A percentile compares a stretch with the other conserved stretches of the same genome.
These are phyloP conservation scores for Paecilomyces sp. DNA, from an alignment of 2,329 filamentous ascomycete genomes.

Conservation along the genomic window DNA sequence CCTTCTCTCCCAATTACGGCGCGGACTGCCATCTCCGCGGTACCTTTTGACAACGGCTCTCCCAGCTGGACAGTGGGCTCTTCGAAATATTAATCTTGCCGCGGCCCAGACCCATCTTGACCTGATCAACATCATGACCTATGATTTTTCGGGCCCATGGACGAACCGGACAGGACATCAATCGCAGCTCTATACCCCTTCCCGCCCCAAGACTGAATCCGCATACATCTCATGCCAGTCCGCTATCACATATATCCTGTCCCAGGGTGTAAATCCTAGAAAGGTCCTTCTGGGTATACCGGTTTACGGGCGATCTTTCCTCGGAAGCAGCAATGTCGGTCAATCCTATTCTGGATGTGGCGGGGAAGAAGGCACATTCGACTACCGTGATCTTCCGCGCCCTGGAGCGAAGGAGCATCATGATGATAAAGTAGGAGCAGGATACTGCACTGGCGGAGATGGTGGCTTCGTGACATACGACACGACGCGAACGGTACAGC, in stretches of 20 bases:
- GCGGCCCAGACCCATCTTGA: conserved; percentile 61
- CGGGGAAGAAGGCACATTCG: conserved; percentile 64
- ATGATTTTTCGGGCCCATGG: conserved; percentile 73
- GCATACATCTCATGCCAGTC: conserved; percentile 55
- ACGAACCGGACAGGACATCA: conserved; percentile 63
- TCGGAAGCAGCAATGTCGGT: conserved; percentile 57
- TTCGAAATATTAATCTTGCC: conserved; percentile 62
- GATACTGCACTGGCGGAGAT: conserved; percentile 62
- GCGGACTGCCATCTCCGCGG: conserved; percentile 59
- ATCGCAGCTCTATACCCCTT: conserved; percentile 62
- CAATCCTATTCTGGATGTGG: conserved; percentile 48
- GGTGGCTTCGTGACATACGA: conserved; percentile 77
- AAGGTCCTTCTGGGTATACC: conserved; percentile 73
- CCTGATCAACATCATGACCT: conserved; percentile 71
- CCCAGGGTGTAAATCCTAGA: conserved; percentile 58
- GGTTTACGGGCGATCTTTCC: conserved; percentile 67
- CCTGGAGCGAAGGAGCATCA: conserved; percentile 57
- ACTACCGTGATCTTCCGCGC: conserved; percentile 63
- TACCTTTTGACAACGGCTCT: conserved; percentile 68
- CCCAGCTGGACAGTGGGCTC: conserved; percentile 58
- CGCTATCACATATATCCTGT: conserved; percentile 58
- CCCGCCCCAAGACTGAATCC: conserved; percentile 47
- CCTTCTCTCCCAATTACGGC: conserved; percentile 59
- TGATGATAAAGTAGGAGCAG: conserved; percentile 61
- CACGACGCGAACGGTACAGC: conserved; percentile 65